Evolutionary conservation across 2,329 filamentous ascomycete species (phyloP).

Genomic region (Calonectria pseudoturangicola): DNA sequence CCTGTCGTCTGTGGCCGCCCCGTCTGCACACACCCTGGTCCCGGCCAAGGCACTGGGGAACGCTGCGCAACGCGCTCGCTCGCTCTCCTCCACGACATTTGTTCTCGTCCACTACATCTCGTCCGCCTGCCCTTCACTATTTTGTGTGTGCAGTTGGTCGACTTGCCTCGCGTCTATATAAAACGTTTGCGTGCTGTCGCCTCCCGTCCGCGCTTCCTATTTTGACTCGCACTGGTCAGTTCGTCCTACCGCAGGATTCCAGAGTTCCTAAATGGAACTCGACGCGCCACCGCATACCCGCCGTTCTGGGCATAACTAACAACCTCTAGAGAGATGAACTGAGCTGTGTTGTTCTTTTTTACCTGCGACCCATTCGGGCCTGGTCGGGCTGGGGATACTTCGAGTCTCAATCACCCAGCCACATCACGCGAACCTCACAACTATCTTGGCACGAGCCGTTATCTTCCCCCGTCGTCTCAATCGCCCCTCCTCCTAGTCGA

Average conservation of each 20-base stretch:
- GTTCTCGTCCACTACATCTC: slow-evolving; percentile 50
- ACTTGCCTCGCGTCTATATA: slow-evolving; percentile 44
- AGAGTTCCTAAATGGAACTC: slow-evolving; percentile 40
- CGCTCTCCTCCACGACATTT: slow-evolving; percentile 44
- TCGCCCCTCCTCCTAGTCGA: slow-evolving; percentile 34
- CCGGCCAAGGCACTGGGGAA: slow-evolving; percentile 43
- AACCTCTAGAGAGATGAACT: slow-evolving; percentile 59
- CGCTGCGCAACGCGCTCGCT: slow-evolving; percentile 44
- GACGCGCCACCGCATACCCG: slow-evolving; percentile 38
- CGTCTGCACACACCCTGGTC: slow-evolving; percentile 47
- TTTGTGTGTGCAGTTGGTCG: slow-evolving; percentile 23
- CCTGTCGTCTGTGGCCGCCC: slow-evolving; percentile 44
- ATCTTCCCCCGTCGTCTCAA: slow-evolving; percentile 20
- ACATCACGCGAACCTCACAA: slow-evolving; percentile 17
- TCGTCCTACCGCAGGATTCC: slow-evolving; percentile 38
- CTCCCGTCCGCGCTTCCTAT: slow-evolving; percentile 20
- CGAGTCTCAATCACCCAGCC: slow-evolving; percentile 38
- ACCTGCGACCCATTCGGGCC: slow-evolving; percentile 60
- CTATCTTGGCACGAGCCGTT: slow-evolving; percentile 3
- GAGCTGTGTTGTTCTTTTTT: slow-evolving; percentile 55
- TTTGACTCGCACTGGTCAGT: slow-evolving; percentile 49
- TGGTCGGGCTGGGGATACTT: slow-evolving; percentile 57
- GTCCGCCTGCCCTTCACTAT: slow-evolving; percentile 50
- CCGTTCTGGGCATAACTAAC: slow-evolving; percentile 41
- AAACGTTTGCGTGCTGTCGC: slow-evolving; percentile 42